Base-by-base conservation (phyloP, 2,329 filamentous ascomycete species). In the Sphaceloma murrayae region DNA sequence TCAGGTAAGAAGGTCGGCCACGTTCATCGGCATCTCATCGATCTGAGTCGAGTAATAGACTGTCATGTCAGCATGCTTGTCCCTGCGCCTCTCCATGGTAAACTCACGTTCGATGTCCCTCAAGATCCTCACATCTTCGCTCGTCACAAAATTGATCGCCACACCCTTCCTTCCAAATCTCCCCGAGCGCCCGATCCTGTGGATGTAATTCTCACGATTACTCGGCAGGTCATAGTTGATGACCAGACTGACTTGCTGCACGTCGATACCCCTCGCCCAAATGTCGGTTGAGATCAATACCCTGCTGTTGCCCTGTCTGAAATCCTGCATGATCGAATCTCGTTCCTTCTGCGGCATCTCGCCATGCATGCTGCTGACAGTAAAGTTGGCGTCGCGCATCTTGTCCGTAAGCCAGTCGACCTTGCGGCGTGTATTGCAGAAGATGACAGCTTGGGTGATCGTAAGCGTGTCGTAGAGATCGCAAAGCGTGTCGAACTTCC, bases 191-290 rank as follows among this genome's bases (percentile, higher is more conserved):
- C 91, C 91, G 57, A 98, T 98, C 56, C 91, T 82, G 72, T 98
- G 91, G 65, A 98, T 96, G 67, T 98, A 98, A 71, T 98, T 98
- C 69, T 98, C 91, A 74, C 91, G 87, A 67, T 98, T 96, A 67
- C 84, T 91, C 3, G 91, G 91, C 48, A 98, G 73, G 63, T 98
- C 91, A 66, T 98, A 98, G 72, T 98, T 98, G 74, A 98, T 98
- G 50, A 98, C 91, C 59, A 98, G 71, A 49, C 85, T 93, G 56
- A 98, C 91, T 65, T 98, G 91, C 68, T 98, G 91, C 39, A 98
- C 91, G 61, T 98, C 91, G 66, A 98, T 98, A 69, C 91, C 91
- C 62, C 91, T 83, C 46, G 91, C 91, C 87, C 89, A 93, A 33
- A 98, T 87, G 62, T 98, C 91, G 1, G 91, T 98, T 26, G 88